Evolutionary conservation across 495 filamentous ascomycete genomes (phyloP), one percentile per base, ranked within the genome.

Genomic region (Tuber borchii): DNA sequence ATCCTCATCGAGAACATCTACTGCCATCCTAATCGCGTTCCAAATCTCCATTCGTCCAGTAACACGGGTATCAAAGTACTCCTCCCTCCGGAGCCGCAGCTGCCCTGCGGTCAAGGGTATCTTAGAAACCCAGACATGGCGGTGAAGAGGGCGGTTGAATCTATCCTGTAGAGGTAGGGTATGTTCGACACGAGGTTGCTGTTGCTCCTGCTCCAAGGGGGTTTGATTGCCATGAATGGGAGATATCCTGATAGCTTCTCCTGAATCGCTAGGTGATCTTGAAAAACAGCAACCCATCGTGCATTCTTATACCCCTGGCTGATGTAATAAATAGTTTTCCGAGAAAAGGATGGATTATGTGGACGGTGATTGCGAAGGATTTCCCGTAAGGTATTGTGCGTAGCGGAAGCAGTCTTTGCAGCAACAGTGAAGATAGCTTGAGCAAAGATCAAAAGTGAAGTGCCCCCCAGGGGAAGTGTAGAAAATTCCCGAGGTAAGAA

Each of bases 1-100:
- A n/a, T 91, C 88, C 16, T 83, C 78, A 84, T 89, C 90, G 78
- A 96, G 79, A 26, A 92, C 83, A 73, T 92, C 88, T 20, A 92
- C 85, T 0, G 90, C 92, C 0, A 88, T 84, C 42, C 87, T 87
- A 17, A 97, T 76, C 1, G 93, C 91, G 56, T 87, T 88, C 94
- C 94, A 98, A 61, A 94, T 86, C 79, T 97, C 93, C 20, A 87
- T 76, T 9, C 89, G 87, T 16, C 93, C 93, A 8, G 91, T 91
- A 5, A 95, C 92, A 45, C 92, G 85, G 4, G 94, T 98, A 73
- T 94, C 91, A 78, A 93, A 95, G 85, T 93, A 95, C 75, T 92
- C 92, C 39, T 83, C 83, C 43, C 88, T 85, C 74, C 88, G 87
- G 44, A 82, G 85, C 70, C 86, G 83, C 2, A 90, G 83, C 69